These are phyloP conservation scores for Jackrogersella minutella DNA, from an alignment of 495 filamentous ascomycete genomes.

Conservation along the genomic window DNA sequence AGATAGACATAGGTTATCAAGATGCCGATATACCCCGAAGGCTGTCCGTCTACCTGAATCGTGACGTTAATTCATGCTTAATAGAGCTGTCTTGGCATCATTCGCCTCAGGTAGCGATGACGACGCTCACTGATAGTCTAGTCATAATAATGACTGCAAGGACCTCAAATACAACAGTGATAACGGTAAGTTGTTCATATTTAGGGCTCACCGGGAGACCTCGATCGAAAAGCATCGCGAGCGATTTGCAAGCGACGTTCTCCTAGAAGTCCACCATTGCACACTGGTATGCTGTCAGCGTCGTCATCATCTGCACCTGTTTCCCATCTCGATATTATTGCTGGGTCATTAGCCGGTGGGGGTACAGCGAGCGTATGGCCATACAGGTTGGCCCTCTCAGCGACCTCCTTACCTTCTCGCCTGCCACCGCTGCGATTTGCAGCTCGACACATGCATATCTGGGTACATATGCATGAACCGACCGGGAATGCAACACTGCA, in stretches of 20 bases:
- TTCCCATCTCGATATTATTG: conserved; percentile 22
- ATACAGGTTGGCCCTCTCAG: conserved; percentile 11
- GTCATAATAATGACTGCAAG: not conserved
- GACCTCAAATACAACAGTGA: conserved; percentile 1
- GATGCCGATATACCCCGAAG: conserved; percentile 31
- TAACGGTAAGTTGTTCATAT: conserved; percentile 4
- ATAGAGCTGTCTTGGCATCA: conserved; percentile 22
- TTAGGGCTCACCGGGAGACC: conserved; percentile 10
- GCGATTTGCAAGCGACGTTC: not conserved
- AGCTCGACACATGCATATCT: conserved; percentile 34
- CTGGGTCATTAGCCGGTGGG: conserved; percentile 34
- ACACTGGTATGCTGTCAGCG: conserved; percentile 1
- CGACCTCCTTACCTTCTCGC: conserved; percentile 23
- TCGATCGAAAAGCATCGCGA: conserved; percentile 7
- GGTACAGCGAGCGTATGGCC: conserved; percentile 26
- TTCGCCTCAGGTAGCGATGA: conserved; percentile 11
- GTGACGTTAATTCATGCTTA: conserved; percentile 35
- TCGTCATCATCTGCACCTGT: conserved; percentile 26
- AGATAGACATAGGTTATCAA: conserved; percentile 12
- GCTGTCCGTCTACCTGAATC: conserved; percentile 2
- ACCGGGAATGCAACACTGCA: conserved; percentile 35
- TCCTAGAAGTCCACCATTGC: not conserved
- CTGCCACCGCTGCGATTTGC: conserved; percentile 21
- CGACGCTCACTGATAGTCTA: not conserved
- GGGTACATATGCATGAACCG: conserved; percentile 37